phyloP scores from a whole-genome alignment of 805 yeast genomes.

The Saccharomycopsis capsularis region DNA sequence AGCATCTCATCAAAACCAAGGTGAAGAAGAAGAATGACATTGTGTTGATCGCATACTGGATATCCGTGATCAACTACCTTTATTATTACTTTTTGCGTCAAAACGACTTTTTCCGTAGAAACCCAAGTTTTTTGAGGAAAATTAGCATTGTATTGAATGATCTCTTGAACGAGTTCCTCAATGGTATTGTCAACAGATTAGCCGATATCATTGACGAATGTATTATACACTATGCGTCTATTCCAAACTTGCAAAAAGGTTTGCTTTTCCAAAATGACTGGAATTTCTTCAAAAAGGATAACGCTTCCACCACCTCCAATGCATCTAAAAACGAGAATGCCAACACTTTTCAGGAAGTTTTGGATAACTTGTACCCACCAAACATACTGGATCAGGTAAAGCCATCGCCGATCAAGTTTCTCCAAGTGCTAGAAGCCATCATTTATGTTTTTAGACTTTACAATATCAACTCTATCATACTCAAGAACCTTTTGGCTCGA shows the following conservation, averaged over 20 bases:
- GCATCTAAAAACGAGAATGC: slow-evolving; percentile 48
- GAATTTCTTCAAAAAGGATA: slow-evolving; percentile 43
- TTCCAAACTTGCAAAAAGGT: slow-evolving; percentile 67
- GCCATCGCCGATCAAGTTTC: slow-evolving; percentile 82
- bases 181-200: slow-evolving; percentile 57
- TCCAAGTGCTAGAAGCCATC: slow-evolving; percentile 84
- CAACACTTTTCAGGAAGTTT: slow-evolving; percentile 52
- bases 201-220: slow-evolving; percentile 56
- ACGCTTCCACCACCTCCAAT: slow-evolving; percentile 6
- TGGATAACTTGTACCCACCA: slow-evolving; percentile 79
- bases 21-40: slow-evolving; percentile 38
- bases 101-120: slow-evolving; percentile 43
- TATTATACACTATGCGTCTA: slow-evolving; percentile 66
- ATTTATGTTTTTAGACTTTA: slow-evolving; percentile 78
- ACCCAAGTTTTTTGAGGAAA: slow-evolving; percentile 58
- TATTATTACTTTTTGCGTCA: slow-evolving; percentile 65
- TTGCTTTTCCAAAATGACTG: slow-evolving; percentile 66
- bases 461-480: slow-evolving; percentile 69
- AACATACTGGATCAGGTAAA: slow-evolving; percentile 68
- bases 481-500: slow-evolving; percentile 69
- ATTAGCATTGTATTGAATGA: slow-evolving; percentile 49
- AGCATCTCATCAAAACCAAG: background rate
- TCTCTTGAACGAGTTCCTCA: slow-evolving; percentile 56
- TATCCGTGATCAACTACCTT: slow-evolving; percentile 68
- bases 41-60: slow-evolving; percentile 77